Base-by-base conservation (phyloP, 345 rosid species). In the Hibiscus trionum region DNA sequence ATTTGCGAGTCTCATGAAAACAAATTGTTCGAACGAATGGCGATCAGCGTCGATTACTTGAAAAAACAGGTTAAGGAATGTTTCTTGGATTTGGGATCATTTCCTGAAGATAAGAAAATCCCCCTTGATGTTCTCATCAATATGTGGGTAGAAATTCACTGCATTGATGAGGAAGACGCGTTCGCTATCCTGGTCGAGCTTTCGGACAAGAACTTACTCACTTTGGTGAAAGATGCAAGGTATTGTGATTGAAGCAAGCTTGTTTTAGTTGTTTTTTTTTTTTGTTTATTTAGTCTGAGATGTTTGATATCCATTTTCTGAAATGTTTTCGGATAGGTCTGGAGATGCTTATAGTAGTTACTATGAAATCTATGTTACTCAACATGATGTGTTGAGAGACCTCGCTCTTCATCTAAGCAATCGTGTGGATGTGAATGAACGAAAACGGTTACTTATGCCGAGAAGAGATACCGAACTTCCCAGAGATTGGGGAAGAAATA, bases 21-120 rank as follows among this genome's bases (percentile, higher is more conserved):
- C 87, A 80, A 84, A 74, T 73, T 94, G 79, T 82, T 88, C 12
- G 82, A 86, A 71, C 83, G 90, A 42, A 90, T 94, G 97, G 88
- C 89, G 11, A 78, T 90, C 59, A 90, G 96, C 66, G 76, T 85
- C 2, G 74, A 80, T 0, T 76, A 83, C 78, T 85, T 91, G 82
- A 73, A 81, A 11, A 39, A 27, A 21, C 86, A 70, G 67, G 88
- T 86, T 10, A 82, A 26, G 69, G 95, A 90, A 50, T 91, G 97
- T 78, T 91, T 91, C 92, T 63, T 90, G 85, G 99, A 95, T 77
- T 71, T 95, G 85, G 97, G 97, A 10, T 83, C 93, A 15, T 92
- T 95, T 79, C 96, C 97, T 37, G 99, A 95, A 88, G 99, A 90
- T 85, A 88, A 75, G 74, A 92, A 87, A 81, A 95, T 95, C 70